These are phyloP conservation scores for Cadophora sp. DNA, from an alignment of 2,329 filamentous ascomycete species.

Conservation along the genomic window DNA sequence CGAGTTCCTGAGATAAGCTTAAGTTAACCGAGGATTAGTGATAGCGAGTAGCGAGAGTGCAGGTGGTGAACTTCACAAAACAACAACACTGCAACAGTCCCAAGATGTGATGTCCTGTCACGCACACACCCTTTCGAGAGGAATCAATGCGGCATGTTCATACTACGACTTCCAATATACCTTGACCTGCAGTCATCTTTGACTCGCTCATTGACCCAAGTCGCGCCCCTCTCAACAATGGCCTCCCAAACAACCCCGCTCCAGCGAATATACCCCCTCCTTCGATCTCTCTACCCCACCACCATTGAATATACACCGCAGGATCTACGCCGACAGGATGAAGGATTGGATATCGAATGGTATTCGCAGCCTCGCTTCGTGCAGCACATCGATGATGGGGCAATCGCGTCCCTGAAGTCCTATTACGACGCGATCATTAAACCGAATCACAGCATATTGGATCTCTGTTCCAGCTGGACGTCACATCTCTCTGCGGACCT, in stretches of 20 bases:
- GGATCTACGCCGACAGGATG: constrained; percentile 36
- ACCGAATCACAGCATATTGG: constrained; percentile 50
- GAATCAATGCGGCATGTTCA: background rate
- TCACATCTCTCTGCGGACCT: constrained; percentile 44
- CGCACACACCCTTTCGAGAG: background rate
- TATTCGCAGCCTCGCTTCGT: constrained; percentile 54
- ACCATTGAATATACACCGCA: constrained; percentile 29
- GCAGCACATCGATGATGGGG: constrained; percentile 59
- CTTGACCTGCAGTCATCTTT: too few relatives aligned
- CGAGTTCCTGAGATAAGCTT: constrained; percentile 18
- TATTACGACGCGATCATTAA: constrained; percentile 57
- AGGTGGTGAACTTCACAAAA: background rate
- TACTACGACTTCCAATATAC: constrained; percentile 5
- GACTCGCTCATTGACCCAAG: background rate
- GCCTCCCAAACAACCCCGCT: constrained; percentile 7
- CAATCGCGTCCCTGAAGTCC: constrained; percentile 50
- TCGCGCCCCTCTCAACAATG: constrained; percentile 24
- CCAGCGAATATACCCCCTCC: constrained; percentile 31
- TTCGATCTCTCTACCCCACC: constrained; percentile 36
- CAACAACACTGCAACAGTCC: background rate
- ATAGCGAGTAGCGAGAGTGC: too few relatives aligned
- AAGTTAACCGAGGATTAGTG: constrained; percentile 7
- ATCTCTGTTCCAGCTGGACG: constrained; percentile 59
- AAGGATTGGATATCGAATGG: constrained; percentile 36
- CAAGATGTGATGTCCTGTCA: background rate